Conservation (phyloP, 805 yeast species). For the Teunomyces stri region DNA sequence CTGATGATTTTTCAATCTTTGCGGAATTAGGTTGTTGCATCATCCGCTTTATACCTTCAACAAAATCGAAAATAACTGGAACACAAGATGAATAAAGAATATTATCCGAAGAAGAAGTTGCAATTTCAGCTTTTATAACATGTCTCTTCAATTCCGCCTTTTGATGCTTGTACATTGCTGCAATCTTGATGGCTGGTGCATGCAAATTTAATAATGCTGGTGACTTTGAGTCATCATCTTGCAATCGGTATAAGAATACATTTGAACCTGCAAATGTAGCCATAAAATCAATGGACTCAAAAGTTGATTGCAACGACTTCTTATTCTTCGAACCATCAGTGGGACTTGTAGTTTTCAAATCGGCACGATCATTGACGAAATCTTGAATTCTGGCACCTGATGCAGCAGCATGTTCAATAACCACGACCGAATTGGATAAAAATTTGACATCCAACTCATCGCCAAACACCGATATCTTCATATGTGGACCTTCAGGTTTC, state of each 20-base stretch:
- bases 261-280: conserved; percentile 70
- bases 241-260: conserved; percentile 47
- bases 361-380: conserved; percentile 20
- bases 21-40: conserved; percentile 28
- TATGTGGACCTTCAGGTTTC: conserved; percentile 27
- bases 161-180: conserved; percentile 49
- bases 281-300: conserved; percentile 46
- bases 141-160: conserved; percentile 40
- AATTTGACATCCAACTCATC: conserved; percentile 67
- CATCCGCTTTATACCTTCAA: conserved; percentile 47
- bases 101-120: conserved; percentile 71
- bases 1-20: not conserved
- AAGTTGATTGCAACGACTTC: conserved; percentile 10
- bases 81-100: conserved; percentile 70
- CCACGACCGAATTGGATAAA: conserved; percentile 51
- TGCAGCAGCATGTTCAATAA: conserved; percentile 51
- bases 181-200: conserved; percentile 71
- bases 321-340: not conserved
- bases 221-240: conserved; percentile 31
- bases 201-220: conserved; percentile 59
- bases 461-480: conserved; percentile 55
- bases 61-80: conserved; percentile 67
- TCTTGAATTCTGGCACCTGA: conserved; percentile 47
- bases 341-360: not conserved
- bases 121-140: conserved; percentile 48